These are phyloP conservation scores for Ensete ventricosum DNA, from an alignment of 176 grass and related monocot species.

Conservation along the genomic window DNA sequence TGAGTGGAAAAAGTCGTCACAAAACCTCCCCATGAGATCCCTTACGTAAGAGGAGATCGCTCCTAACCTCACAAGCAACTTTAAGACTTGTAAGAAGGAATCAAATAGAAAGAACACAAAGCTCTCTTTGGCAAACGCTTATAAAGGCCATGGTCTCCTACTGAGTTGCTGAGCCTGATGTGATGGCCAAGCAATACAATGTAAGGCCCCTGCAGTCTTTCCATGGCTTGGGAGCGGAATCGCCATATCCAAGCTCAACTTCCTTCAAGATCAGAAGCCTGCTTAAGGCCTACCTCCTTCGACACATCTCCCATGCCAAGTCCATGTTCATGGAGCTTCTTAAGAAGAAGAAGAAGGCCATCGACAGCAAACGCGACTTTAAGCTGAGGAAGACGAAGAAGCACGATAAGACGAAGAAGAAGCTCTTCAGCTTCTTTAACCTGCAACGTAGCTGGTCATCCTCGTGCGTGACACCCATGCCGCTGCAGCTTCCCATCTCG, in stretches of 20 bases:
- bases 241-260: not conserved
- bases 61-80: too few species aligned
- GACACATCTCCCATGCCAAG: not conserved
- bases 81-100: too few species aligned
- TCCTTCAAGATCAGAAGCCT: not conserved
- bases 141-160: not conserved
- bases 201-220: too few species aligned
- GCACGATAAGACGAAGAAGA: conserved; percentile 3
- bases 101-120: not conserved
- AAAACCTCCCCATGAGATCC: too few species aligned
- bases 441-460: conserved; percentile 20
- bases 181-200: too few species aligned
- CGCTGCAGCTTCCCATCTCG: conserved; percentile 1
- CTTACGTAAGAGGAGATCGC: too few species aligned
- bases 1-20: too few species aligned
- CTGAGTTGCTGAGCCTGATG: too few species aligned
- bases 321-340: conserved; percentile 6
- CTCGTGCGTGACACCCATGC: conserved; percentile 16
- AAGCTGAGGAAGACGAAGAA: conserved; percentile 3
- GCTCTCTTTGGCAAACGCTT: not conserved
- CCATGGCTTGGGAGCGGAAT: too few species aligned
- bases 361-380: not conserved
- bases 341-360: not conserved
- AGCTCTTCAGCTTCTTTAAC: conserved; percentile 7
- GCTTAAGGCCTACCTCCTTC: not conserved